phyloP scores from a whole-genome alignment of 2,329 filamentous ascomycete genomes.

The Monosporascus ibericus region DNA sequence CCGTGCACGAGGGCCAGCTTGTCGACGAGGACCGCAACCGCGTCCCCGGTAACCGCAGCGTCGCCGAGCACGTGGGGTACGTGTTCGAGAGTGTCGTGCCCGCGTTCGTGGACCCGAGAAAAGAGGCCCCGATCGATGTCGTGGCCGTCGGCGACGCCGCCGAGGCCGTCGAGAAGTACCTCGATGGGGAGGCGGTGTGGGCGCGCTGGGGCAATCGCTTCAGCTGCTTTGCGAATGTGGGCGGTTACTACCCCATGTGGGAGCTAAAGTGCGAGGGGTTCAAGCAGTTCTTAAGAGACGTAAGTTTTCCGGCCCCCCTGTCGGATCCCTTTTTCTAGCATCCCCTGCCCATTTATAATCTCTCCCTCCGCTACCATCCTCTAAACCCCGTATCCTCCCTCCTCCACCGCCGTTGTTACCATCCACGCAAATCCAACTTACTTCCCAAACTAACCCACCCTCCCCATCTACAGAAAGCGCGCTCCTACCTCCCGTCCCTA shows the following conservation, averaged over 20 bases:
- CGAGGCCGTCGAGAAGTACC: conserved; percentile 48
- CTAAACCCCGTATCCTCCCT: not conserved
- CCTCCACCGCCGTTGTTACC: conserved; percentile 2
- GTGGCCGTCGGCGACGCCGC: conserved; percentile 66
- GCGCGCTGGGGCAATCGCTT: conserved; percentile 35
- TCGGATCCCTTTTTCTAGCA: conserved; percentile 7
- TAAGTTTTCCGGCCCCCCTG: conserved; percentile 22
- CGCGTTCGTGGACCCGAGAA: conserved; percentile 31
- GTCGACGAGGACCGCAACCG: conserved; percentile 52
- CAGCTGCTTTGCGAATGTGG: conserved; percentile 43
- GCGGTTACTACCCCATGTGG: conserved; percentile 34
- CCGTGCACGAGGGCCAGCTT: conserved; percentile 50
- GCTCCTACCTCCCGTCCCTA: conserved; percentile 53
- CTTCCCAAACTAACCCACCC: too few relatives aligned
- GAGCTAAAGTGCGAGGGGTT: conserved; percentile 39
- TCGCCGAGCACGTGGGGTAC: conserved; percentile 56
- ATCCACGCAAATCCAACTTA: conserved; percentile 20
- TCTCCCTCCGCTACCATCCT: not conserved
- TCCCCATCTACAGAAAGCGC: conserved; percentile 41
- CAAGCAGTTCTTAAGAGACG: conserved; percentile 44
- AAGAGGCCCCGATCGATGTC: conserved; percentile 56
- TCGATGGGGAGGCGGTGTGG: conserved; percentile 52
- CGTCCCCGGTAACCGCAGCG: conserved; percentile 52
- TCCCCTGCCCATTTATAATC: conserved; percentile 3
- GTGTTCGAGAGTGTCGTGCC: conserved; percentile 61